A percentile compares a stretch with the other conserved stretches of the same genome.
These are phyloP conservation scores for Taxillus chinensis DNA, from an alignment of 164 flowering plant genomes.

Conservation along the genomic window DNA sequence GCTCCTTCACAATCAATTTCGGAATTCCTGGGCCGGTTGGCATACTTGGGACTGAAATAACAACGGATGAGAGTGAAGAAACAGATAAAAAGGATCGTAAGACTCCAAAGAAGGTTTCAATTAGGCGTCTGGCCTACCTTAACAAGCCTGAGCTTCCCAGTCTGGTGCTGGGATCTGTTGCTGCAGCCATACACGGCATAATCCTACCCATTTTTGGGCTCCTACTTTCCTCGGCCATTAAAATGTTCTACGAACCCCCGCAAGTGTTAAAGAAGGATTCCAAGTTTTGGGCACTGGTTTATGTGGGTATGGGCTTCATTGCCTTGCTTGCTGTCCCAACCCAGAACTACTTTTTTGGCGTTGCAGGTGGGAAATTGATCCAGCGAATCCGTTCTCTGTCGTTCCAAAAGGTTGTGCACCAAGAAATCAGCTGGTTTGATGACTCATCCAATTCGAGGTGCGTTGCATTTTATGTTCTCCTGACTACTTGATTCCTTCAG, in stretches of 20 bases:
- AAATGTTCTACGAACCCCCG: conserved; percentile 40
- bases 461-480: neutral
- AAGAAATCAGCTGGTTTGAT: conserved; percentile 70
- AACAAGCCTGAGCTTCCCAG: conserved; percentile 54
- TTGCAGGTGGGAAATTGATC: conserved; percentile 59
- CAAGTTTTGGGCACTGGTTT: conserved; percentile 36
- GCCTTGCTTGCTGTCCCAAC: conserved; percentile 21
- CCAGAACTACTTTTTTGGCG: conserved; percentile 48
- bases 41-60: conserved; percentile 13
- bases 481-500: no score
- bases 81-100: conserved; percentile 3
- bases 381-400: conserved; percentile 45
- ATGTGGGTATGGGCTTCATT: conserved; percentile 22
- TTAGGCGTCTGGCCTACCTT: conserved; percentile 35
- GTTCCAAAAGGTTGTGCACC: conserved; percentile 49
- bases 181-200: conserved; percentile 38
- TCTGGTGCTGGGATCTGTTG: conserved; percentile 40
- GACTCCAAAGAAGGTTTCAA: conserved; percentile 19
- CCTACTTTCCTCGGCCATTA: conserved; percentile 38
- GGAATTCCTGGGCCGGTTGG: conserved; percentile 17
- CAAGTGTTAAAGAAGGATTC: conserved; percentile 33
- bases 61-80: neutral
- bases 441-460: conserved; percentile 59
- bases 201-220: conserved; percentile 51
- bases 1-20: conserved; percentile 17